Percentiles rank a stretch among this genome's conserved stretches.
Evolutionary conservation across 768 basidiomycete species (phyloP).

Genomic region (Podaxis sp.): DNA sequence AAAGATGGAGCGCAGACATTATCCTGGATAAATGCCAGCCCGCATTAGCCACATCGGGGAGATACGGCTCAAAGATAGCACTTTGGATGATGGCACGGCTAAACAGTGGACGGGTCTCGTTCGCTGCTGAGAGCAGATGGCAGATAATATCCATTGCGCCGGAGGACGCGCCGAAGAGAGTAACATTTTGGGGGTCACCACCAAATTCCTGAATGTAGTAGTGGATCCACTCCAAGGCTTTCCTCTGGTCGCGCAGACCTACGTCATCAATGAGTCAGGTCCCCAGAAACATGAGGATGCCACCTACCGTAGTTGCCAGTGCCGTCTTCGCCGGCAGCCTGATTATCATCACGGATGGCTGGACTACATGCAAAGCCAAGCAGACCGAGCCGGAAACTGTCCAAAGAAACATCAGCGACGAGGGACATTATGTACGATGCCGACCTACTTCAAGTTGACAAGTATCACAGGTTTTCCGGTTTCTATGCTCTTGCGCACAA

Average conservation of each 20-base stretch:
- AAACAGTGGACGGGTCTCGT: slow-evolving; percentile 62
- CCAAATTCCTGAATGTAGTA: slow-evolving; percentile 63
- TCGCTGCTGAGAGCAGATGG: slow-evolving; percentile 63
- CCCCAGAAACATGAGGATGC: not conserved
- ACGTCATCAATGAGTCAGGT: slow-evolving; percentile 15
- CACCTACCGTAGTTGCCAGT: slow-evolving; percentile 75
- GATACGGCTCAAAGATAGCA: slow-evolving; percentile 58
- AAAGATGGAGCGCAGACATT: slow-evolving; percentile 53
- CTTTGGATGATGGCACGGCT: slow-evolving; percentile 78
- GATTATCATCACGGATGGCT: slow-evolving; percentile 68
- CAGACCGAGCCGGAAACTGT: slow-evolving; percentile 74
- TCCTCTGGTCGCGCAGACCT: slow-evolving; percentile 67
- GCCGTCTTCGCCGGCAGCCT: slow-evolving; percentile 61
- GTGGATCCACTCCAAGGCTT: slow-evolving; percentile 64
- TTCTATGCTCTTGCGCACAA: slow-evolving; percentile 67
- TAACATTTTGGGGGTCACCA: slow-evolving; percentile 62
- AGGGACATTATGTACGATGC: not conserved
- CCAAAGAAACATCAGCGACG: slow-evolving; percentile 6
- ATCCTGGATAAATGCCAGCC: slow-evolving; percentile 69
- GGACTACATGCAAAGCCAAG: slow-evolving; percentile 75
- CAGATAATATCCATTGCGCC: slow-evolving; percentile 60
- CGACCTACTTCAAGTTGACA: slow-evolving; percentile 72
- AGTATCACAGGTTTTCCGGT: slow-evolving; percentile 66
- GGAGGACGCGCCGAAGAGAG: slow-evolving; percentile 50
- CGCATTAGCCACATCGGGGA: slow-evolving; percentile 58